Base-by-base conservation (phyloP, 768 basidiomycete genomes). In the Lanmaoa rubissima region DNA sequence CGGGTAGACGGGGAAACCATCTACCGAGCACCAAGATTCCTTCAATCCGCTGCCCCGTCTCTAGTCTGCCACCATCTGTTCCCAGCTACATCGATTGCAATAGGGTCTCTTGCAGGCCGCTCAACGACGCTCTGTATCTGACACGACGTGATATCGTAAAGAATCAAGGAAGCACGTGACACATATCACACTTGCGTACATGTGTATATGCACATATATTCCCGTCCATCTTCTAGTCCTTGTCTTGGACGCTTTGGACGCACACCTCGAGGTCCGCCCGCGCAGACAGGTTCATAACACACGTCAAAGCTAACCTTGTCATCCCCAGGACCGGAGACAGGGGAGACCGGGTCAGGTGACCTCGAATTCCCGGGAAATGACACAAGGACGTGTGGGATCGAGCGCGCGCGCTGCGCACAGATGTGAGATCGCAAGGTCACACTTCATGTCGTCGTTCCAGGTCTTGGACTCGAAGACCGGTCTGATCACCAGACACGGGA, bases 201-300 rank as follows among this genome's bases (percentile, higher is more conserved):
- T 19, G 52, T n/a, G 11, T 21, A 45, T 24, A 36, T 41, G 19
- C 19, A 11, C 8, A 31, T 32, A 32, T 10, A n/a, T 60, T 44
- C 17, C 21, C n/a, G 32, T 39, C 28, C 38, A 9, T 13, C 48
- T 54, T 51, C 51, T 50, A 35, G 34, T 40, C 14, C 6, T 16
- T 34, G 17, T 4, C 14, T 40, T 44, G 9, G 34, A 43, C 6
- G 35, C 40, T 53, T 47, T 45, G 28, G 47, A 35, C 28, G 28
- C 57, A 48, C 45, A 19, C 38, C 38, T 8, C 50, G 47, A 57
- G 59, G 55, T 61, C 60, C 63, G 63, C 14, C 63, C 54, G 56
- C 28, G 38, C 45, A 40, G 48, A 52, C 46, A 43, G 24, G 10
- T 16, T n/a, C 19, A n/a, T 28, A 21, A 35, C 4, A 10, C 5